Conservation (phyloP, 495 filamentous ascomycete genomes). For the Penicillium paxilli region DNA sequence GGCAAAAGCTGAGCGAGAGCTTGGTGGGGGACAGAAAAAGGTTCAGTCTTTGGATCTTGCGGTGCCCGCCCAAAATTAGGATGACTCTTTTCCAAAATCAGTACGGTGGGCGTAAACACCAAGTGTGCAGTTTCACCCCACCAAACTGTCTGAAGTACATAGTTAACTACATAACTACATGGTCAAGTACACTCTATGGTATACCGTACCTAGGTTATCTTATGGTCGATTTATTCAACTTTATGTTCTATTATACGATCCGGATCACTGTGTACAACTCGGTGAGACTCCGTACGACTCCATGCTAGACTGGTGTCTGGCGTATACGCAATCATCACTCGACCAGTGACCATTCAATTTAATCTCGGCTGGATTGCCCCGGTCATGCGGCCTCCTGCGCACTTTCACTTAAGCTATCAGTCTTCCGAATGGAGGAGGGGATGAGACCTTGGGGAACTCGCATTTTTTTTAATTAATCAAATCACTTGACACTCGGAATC, state of each 20-base stretch:
- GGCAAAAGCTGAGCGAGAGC: conserved; percentile 10
- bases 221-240: too few species aligned
- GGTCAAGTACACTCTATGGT: neutral
- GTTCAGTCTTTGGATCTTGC: conserved; percentile 4
- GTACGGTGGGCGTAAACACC: conserved; percentile 23
- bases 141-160: conserved; percentile 4
- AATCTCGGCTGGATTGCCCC: neutral
- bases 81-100: conserved; percentile 30
- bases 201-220: too few species aligned
- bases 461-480: too few species aligned
- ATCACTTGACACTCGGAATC: too few species aligned
- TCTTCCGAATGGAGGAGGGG: neutral
- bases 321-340: neutral
- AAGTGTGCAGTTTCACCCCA: conserved; percentile 27
- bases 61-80: conserved; percentile 20
- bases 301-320: neutral
- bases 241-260: too few species aligned
- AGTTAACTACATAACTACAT: neutral
- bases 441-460: too few species aligned
- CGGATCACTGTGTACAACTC: too few species aligned
- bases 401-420: neutral
- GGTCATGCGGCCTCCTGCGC: too few species aligned
- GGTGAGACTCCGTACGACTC: too few species aligned
- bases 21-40: conserved; percentile 3
- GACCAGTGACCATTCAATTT: neutral